Evolutionary conservation across 257 asterid genomes (phyloP), one percentile per base, ranked within the genome.

Genomic region (Eucommia ulmoides): DNA sequence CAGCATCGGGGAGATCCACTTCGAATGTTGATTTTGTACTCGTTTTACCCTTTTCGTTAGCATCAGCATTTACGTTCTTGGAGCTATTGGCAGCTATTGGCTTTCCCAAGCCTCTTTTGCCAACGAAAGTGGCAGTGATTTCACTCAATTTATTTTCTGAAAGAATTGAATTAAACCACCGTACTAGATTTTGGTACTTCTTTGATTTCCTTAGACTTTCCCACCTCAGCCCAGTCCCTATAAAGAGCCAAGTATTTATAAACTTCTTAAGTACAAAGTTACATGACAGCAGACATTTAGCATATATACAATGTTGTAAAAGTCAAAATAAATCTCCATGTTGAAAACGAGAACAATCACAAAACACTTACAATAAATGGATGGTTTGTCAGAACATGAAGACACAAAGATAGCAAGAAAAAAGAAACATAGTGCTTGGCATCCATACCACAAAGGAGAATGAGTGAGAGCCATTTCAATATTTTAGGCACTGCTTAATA

Each of bases 151-250:
- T 75, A 24, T 71, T 69, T 58, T 83, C 96, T 8, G 65, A 60
- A 53, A 73, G 61, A 23, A 89, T 74, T 24, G 93, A 78, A 74
- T 80, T 85, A 77, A 78, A 89, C 98, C 96, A 89, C 19, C 96
- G 76, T 16, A 79, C 93, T 41, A 89, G 73, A 70, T 75, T 80
- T 65, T 74, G 94, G 74, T 78, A 89, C 64, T 85, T 89, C 66
- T 75, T 85, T 23, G 96, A 89, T 49, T 80, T 85, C 57, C 91
- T 65, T 54, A 89, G 71, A 61, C 96, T 89, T 66, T 80, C 84
- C 96, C 96, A 89, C 56, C 96, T 82, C 69, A 61, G 46, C 48
- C 94, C 94, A 68, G 85, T 80, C 60, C 92, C 98, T 80, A 65
- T 24, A 67, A 52, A 19, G 49, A 16, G 35, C 50, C 12, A 11